Evolutionary conservation across 2,329 filamentous ascomycete species (phyloP).

Genomic region (Scytalidium lignicola): DNA sequence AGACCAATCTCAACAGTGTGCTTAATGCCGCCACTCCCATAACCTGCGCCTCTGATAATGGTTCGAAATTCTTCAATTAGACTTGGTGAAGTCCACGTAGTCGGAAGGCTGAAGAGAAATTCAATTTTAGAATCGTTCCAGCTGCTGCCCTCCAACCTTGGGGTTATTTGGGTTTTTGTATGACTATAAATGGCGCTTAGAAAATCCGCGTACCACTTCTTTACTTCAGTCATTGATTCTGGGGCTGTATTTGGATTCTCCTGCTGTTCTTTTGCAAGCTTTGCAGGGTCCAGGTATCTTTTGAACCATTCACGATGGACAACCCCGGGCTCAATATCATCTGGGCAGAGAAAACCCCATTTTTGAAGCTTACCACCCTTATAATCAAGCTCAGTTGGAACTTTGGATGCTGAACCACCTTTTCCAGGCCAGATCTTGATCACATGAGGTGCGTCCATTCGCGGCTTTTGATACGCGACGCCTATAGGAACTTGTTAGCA

Average conservation of each 20-base stretch:
- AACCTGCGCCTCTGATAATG: constrained; percentile 26
- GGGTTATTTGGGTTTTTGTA: constrained; percentile 26
- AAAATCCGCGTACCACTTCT: constrained; percentile 5
- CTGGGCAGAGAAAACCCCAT: constrained; percentile 31
- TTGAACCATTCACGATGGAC: constrained; percentile 33
- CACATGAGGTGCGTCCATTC: constrained; percentile 10
- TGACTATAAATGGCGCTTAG: constrained; percentile 29
- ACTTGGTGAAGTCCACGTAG: constrained; percentile 32
- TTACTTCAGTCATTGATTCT: constrained; percentile 11
- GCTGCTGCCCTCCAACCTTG: constrained; percentile 19
- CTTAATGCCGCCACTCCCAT: constrained; percentile 16
- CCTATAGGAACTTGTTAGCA: constrained; percentile 4
- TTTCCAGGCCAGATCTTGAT: constrained; percentile 15
- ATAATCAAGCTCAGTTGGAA: constrained; percentile 16
- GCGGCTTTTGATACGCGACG: constrained; percentile 11
- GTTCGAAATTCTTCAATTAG: constrained; percentile 31
- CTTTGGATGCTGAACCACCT: constrained; percentile 9
- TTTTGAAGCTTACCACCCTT: constrained; percentile 8
- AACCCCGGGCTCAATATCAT: constrained; percentile 21
- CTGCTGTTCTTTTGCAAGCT: constrained; percentile 15
- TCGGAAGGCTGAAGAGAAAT: constrained; percentile 37
- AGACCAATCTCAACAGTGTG: constrained; percentile 40
- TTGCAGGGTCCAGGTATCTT: constrained; percentile 28
- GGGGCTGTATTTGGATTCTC: constrained; percentile 19
- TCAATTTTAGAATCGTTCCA: constrained; percentile 26